Evolutionary conservation across 108 stramenopile genomes (phyloP).

Genomic region (Epithemia pelagica): DNA sequence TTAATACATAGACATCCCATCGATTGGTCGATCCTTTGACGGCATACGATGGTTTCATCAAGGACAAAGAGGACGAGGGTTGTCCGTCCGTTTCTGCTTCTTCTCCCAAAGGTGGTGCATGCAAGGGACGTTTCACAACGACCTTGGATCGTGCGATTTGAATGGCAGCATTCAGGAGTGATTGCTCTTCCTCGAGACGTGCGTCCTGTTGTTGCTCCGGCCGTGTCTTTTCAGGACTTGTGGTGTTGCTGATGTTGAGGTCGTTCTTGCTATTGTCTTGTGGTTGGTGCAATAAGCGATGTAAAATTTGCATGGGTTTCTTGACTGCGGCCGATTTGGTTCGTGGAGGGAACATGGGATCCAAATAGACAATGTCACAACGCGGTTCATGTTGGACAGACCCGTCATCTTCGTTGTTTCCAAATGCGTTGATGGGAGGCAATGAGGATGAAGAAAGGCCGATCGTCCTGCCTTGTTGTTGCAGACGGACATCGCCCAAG

Average conservation of each 20-base stretch:
- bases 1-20: conserved; percentile 82
- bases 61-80: conserved; percentile 5
- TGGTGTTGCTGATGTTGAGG: neutral
- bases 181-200: conserved; percentile 32
- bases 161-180: conserved; percentile 40
- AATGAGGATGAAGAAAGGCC: conserved; percentile 11
- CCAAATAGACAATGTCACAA: conserved; percentile 63
- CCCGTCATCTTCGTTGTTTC: neutral
- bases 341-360: conserved; percentile 85
- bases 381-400: neutral
- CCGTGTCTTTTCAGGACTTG: neutral
- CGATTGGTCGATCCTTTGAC: conserved; percentile 65
- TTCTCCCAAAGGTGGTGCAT: conserved; percentile 52
- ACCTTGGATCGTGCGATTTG: conserved; percentile 39
- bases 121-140: conserved; percentile 75
- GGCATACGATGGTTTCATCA: conserved; percentile 56
- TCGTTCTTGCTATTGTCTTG: neutral
- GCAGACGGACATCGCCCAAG: conserved; percentile 40
- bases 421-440: neutral
- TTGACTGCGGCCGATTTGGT: conserved; percentile 70
- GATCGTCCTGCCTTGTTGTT: conserved; percentile 5
- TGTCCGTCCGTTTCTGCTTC: neutral
- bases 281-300: conserved; percentile 36
- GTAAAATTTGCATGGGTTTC: conserved; percentile 78
- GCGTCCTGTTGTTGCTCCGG: conserved; percentile 24